Percentiles rank a stretch among this genome's conserved stretches.
These are phyloP conservation scores for Pyricularia sp. DNA, from an alignment of 2,329 filamentous ascomycete genomes.

Conservation along the genomic window DNA sequence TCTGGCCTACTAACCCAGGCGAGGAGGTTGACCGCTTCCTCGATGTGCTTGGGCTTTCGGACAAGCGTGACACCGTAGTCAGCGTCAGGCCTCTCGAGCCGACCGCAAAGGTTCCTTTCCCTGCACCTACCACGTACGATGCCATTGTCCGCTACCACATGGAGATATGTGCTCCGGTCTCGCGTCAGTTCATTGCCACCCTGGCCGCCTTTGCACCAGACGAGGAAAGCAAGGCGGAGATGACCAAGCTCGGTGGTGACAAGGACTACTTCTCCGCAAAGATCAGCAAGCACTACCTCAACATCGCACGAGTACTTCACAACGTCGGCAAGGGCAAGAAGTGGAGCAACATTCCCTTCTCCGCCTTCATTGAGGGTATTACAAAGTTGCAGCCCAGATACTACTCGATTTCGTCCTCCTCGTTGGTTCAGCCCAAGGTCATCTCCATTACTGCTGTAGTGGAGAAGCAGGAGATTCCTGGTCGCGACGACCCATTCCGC, in stretches of 20 bases:
- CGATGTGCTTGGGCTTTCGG: conserved; percentile 61
- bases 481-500: conserved; percentile 69
- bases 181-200: conserved; percentile 85
- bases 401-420: conserved; percentile 98
- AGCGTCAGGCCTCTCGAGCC: conserved; percentile 85
- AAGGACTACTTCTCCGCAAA: conserved; percentile 93
- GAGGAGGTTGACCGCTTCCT: conserved; percentile 88
- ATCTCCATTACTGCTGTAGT: conserved; percentile 94
- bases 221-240: conserved; percentile 76
- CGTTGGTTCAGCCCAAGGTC: conserved; percentile 84
- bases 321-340: conserved; percentile 61
- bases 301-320: conserved; percentile 78
- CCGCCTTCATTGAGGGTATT: conserved; percentile 84
- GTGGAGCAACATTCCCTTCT: conserved; percentile 85
- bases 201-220: conserved; percentile 84
- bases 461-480: conserved; percentile 70
- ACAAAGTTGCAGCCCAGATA: conserved; percentile 95
- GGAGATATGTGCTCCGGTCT: conserved; percentile 91
- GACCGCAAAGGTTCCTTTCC: conserved; percentile 95
- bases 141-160: conserved; percentile 90
- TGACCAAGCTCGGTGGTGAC: conserved; percentile 80
- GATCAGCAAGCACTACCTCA: conserved; percentile 69
- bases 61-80: conserved; percentile 76
- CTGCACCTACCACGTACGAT: conserved; percentile 93
- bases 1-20: conserved; percentile 95